Evolutionary conservation across 179 eudicot species (phyloP), one percentile per base, ranked within the genome.

Genomic region (Patellifolia procumbens): DNA sequence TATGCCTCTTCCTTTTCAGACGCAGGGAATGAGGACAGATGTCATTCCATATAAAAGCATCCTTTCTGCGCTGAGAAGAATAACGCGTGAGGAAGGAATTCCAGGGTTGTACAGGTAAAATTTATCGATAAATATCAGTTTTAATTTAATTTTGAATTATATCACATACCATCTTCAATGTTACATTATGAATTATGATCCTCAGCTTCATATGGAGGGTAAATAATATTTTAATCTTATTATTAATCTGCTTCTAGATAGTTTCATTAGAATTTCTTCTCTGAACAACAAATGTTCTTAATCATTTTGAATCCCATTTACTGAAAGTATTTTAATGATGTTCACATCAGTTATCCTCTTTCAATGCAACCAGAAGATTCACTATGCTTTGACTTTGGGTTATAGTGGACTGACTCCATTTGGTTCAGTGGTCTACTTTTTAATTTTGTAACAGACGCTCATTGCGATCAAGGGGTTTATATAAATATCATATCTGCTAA

Each of bases 21-120:
- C 98, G 3, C 98, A 94, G 77, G 98, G 98, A 72, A 87, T 92
- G 94, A 91, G 96, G 79, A 85, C 83, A 7, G 94, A 87, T 82
- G 97, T 92, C 37, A 85, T 94, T 77, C 98, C 96, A 43, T 94
- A 94, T 78, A 87, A 76, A 78, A 86, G 92, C 83, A 84, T 90
- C 39, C 72, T 82, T 82, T 94, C 98, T 60, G 96, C 92, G 60
- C 83, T 94, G 79, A 86, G 86, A 80, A 89, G 96, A 81, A 94
- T 94, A 53, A 70, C 79, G 6, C 88, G 64, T 22, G 98, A 94
- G 79, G 98, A 94, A 85, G 98, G 97, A 31, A 74, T 86, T 42
- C 90, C 80, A 22, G 97, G 97, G 56, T 82, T 88, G 85, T 94
- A 94, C 85, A 94, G 98, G 97, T 94, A 67, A 68, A 34, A 34